Conservation (phyloP, 2,329 filamentous ascomycete genomes). For the Neofusicoccum kwambonambiense region DNA sequence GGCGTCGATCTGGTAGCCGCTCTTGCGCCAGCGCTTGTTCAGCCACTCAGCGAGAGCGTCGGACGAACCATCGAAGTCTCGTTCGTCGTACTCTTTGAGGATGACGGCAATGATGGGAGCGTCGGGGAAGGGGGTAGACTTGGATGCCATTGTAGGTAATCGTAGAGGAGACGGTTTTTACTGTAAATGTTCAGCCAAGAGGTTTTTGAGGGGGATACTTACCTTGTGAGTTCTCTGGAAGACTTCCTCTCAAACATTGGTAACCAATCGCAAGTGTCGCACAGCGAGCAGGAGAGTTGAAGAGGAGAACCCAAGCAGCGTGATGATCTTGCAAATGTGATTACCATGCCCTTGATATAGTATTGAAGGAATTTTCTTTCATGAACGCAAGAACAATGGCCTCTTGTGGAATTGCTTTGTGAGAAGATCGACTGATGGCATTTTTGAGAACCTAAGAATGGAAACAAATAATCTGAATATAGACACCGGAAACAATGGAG, state of each 20-base stretch:
- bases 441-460: neutral
- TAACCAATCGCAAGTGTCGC: neutral
- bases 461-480: neutral
- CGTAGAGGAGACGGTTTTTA: no score
- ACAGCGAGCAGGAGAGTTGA: neutral
- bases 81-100: slow-evolving; percentile 11
- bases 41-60: slow-evolving; percentile 10
- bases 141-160: neutral
- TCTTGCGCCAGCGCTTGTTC: slow-evolving; percentile 16
- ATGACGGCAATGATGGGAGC: neutral
- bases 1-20: slow-evolving; percentile 1
- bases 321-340: neutral
- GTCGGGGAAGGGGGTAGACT: neutral
- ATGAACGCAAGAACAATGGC: neutral
- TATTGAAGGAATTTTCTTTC: neutral
- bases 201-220: neutral
- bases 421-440: neutral
- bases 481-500: neutral
- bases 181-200: no score
- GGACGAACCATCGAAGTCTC: slow-evolving; percentile 5
- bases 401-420: neutral
- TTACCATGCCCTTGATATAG: neutral
- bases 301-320: neutral
- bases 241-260: neutral
- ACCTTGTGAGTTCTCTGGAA: neutral